Conservation (phyloP, 768 basidiomycete genomes). For the Russula sp. region DNA sequence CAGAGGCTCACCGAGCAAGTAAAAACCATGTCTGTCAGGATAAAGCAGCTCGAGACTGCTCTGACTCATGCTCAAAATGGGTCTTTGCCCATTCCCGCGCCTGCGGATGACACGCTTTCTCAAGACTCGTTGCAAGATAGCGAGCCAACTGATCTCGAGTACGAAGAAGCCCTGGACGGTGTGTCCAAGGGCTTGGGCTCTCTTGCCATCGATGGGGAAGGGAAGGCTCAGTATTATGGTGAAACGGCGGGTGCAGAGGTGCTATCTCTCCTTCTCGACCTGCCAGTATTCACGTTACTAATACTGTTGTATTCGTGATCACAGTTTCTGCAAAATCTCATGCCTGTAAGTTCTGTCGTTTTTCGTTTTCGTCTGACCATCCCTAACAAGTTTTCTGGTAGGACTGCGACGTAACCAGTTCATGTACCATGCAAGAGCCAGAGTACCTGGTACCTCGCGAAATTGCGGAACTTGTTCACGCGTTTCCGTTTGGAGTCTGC, state of each 20-base stretch:
- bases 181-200: constrained; percentile 42
- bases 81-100: constrained; percentile 21
- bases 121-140: neutral
- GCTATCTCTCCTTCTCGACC: constrained; percentile 12
- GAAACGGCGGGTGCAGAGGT: constrained; percentile 48
- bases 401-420: constrained; percentile 8
- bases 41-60: constrained; percentile 43
- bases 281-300: neutral
- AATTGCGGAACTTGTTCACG: constrained; percentile 40
- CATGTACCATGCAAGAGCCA: constrained; percentile 20
- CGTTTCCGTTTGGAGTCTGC: constrained; percentile 46
- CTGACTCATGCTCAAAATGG: constrained; percentile 31
- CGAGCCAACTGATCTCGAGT: constrained; percentile 4
- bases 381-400: neutral
- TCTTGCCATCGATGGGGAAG: constrained; percentile 43
- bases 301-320: neutral
- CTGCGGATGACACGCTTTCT: constrained; percentile 16
- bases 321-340: constrained; percentile 27
- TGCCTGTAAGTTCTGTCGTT: constrained; percentile 9
- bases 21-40: constrained; percentile 36
- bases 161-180: constrained; percentile 26
- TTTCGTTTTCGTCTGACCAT: neutral
- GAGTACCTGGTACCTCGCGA: constrained; percentile 37
- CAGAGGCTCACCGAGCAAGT: constrained; percentile 45
- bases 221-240: constrained; percentile 46